Conservation (phyloP, 2,329 filamentous ascomycete genomes). For the Botrytis pseudocinerea region DNA sequence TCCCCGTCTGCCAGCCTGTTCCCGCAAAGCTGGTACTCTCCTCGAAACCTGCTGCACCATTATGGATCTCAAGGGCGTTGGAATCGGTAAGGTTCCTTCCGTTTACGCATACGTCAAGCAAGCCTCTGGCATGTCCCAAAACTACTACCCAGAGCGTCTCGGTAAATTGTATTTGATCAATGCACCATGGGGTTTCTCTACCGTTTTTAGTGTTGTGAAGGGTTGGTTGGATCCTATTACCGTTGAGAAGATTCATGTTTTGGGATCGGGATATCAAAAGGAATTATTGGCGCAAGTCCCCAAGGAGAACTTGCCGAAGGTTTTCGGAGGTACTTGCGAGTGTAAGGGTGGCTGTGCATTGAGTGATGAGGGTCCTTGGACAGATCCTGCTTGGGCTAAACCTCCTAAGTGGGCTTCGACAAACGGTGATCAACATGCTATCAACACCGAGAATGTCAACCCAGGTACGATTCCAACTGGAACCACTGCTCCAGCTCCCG, state of each 20-base stretch:
- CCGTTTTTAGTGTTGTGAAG: slow-evolving; percentile 84
- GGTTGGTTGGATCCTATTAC: slow-evolving; percentile 96
- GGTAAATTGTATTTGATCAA: slow-evolving; percentile 98
- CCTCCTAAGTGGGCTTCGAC: slow-evolving; percentile 60
- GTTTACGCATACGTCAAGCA: slow-evolving; percentile 87
- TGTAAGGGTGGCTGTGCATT: slow-evolving; percentile 81
- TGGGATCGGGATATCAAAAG: slow-evolving; percentile 77
- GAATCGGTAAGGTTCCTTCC: slow-evolving; percentile 73
- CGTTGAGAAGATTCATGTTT: slow-evolving; percentile 90
- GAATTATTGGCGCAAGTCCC: slow-evolving; percentile 84
- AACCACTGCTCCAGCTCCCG: slow-evolving; percentile 28
- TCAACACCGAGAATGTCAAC: slow-evolving; percentile 42
- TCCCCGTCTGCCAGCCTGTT: slow-evolving; percentile 91
- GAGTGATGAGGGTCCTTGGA: slow-evolving; percentile 91
- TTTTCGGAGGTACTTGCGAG: slow-evolving; percentile 80
- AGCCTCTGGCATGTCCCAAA: slow-evolving; percentile 88
- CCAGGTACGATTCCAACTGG: slow-evolving; percentile 32
- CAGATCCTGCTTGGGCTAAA: slow-evolving; percentile 65
- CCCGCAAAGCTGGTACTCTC: slow-evolving; percentile 82
- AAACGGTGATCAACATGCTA: slow-evolving; percentile 40
- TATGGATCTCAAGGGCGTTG: slow-evolving; percentile 96
- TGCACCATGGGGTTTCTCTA: slow-evolving; percentile 91
- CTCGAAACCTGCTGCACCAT: slow-evolving; percentile 98
- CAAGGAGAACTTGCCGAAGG: slow-evolving; percentile 82
- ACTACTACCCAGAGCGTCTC: slow-evolving; percentile 98